A percentile compares a stretch with the other conserved stretches of the same genome.
Evolutionary conservation across 2,329 filamentous ascomycete species (phyloP).

Genomic region (Coniochaeta ligniaria): DNA sequence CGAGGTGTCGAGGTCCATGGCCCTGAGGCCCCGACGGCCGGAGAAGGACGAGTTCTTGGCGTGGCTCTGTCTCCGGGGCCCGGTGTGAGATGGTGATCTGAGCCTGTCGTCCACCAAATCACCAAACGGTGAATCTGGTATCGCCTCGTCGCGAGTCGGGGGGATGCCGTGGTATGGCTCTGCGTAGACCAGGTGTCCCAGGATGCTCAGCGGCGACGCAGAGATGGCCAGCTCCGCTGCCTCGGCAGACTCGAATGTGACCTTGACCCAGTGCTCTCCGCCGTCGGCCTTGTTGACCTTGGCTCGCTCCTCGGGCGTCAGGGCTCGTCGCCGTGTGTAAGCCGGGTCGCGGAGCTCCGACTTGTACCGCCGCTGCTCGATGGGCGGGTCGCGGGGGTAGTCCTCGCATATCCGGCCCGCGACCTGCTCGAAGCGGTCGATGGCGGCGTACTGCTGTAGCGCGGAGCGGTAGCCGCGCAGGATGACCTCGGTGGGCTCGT

Average conservation of each 20-base stretch:
- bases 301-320: conserved; percentile 66
- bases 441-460: conserved; percentile 72
- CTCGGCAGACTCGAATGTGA: conserved; percentile 69
- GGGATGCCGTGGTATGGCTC: conserved; percentile 62
- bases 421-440: conserved; percentile 81
- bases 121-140: conserved; percentile 37
- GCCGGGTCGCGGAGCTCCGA: conserved; percentile 67
- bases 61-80: not conserved
- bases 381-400: conserved; percentile 79
- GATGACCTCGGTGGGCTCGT: conserved; percentile 64
- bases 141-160: conserved; percentile 55
- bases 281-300: conserved; percentile 78
- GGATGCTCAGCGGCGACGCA: conserved; percentile 63
- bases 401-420: conserved; percentile 87
- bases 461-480: conserved; percentile 69
- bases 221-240: conserved; percentile 64
- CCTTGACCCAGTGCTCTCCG: conserved; percentile 86
- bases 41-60: not conserved
- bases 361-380: conserved; percentile 63
- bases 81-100: not conserved
- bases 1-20: conserved; percentile 26
- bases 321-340: conserved; percentile 54
- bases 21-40: not conserved
- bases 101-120: conserved; percentile 28
- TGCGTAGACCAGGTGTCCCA: conserved; percentile 64